These are phyloP conservation scores for Penicillium steckii DNA, from an alignment of 495 filamentous ascomycete species.

Conservation along the genomic window DNA sequence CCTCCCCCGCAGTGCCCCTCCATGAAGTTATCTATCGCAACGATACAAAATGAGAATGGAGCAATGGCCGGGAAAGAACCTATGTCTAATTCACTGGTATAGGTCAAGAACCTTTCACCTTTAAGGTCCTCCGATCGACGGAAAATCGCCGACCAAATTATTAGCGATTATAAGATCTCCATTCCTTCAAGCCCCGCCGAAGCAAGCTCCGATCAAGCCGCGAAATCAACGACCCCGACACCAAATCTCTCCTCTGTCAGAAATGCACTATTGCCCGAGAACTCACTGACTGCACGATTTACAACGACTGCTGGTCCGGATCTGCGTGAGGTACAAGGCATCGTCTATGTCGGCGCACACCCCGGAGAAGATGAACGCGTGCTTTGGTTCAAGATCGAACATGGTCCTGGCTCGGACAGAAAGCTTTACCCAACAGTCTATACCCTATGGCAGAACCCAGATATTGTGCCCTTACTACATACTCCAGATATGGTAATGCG, in stretches of 20 bases:
- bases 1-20: conserved; percentile 32
- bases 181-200: conserved; percentile 39
- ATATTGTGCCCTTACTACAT: conserved; percentile 60
- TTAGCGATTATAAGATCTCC: conserved; percentile 57
- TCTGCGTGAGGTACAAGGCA: conserved; percentile 61
- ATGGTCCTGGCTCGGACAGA: conserved; percentile 44
- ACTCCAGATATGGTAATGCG: conserved; percentile 61
- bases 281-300: conserved; percentile 62
- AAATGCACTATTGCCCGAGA: conserved; percentile 65
- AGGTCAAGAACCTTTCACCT: conserved; percentile 71
- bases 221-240: conserved; percentile 31
- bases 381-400: conserved; percentile 68
- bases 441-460: conserved; percentile 65
- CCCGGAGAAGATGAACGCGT: conserved; percentile 59
- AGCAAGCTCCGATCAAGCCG: conserved; percentile 30
- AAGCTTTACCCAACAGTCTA: conserved; percentile 68
- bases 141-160: conserved; percentile 69
- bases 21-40: conserved; percentile 7
- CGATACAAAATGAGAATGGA: not conserved
- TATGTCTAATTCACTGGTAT: not conserved
- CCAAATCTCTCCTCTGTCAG: conserved; percentile 54
- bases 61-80: not conserved
- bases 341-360: conserved; percentile 63
- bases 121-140: conserved; percentile 70
- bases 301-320: conserved; percentile 68